Evolutionary conservation across 805 yeast species (phyloP), one percentile per base, ranked within the genome.

Genomic region (Candida adriatica): DNA sequence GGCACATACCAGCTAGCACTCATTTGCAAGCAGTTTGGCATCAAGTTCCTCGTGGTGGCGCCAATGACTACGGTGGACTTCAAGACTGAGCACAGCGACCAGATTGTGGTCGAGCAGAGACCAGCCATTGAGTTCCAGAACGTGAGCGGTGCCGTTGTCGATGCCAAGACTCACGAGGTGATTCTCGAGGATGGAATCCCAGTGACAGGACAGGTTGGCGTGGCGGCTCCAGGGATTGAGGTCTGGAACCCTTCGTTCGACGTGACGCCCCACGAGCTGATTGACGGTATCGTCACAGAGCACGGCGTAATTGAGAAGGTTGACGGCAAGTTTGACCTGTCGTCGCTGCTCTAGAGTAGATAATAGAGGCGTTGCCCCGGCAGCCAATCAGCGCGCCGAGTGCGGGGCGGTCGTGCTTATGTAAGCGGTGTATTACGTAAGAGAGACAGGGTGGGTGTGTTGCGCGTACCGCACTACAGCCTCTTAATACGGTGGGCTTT

Each of bases 201-300:
- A 5, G 29, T 59, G 23, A 47, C 57, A 29, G 54, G 69, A 2
- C 75, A 75, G 13, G 81, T 87, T 10, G 81, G 83, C 24, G 70
- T 81, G 36, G 95, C 96, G 1, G 92, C 97, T 4, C 81, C 82
- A 2, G 82, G 80, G 1, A 79, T 88, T 19, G 61, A 68, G 5
- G 95, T 87, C 2, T 90, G 96, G 96, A 92, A 92, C 49, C 98
- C 98, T 1, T 81, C 96, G 0, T 90, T 90, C 49, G 98, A 90
- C 51, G 86, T 92, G 11, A 86, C 97, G 4, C 95, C 95, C 0
- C 77, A 79, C 47, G 69, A 68, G 27, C 61, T 80, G 23, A 87
- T 90, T 33, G 96, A 87, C 51, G 83, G 86, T 37, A 86, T 92
- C 38, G 85, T 90, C 21, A 90, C 96, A 1, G 97, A 90, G 58